Base-by-base conservation (phyloP, 345 rosid genomes). In the Euphorbia pulcherrima region DNA sequence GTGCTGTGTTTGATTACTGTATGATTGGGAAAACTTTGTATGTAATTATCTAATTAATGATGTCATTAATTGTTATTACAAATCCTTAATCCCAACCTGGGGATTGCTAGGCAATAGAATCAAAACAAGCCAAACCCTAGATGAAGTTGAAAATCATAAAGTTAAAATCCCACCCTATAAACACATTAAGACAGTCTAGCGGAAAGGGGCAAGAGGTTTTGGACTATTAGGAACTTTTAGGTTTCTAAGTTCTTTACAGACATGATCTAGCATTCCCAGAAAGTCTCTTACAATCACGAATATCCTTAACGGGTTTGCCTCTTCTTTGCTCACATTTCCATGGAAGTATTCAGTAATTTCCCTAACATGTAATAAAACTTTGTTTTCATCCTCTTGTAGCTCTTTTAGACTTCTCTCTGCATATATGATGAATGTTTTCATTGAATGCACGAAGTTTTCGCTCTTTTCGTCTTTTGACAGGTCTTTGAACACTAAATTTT, bases 271-370 rank as follows among this genome's bases (percentile, higher is more conserved):
- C 97, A 89, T 89, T 55, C 97, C 97, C 69, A 94, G 71, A 74
- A 94, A 94, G 67, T 94, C 99, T 70, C 99, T 94, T 20, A 91
- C 99, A 66, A 94, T 94, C 87, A 94, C 96, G 64, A 94, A 91
- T 27, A 94, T 94, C 68, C 90, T 74, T 6, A 94, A 86, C 13
- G 96, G 97, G 59, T 87, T 94, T 59, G 86, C 80, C 67, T 94
- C 99, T 56, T 92, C 92, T 77, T 89, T 93, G 82, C 86, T 85
- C 74, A 82, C 85, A 67, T 89, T 79, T 59, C 99, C 99, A 67
- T 94, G 99, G 60, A 94, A 94, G 66, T 94, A 94, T 84, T 94
- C 99, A 0, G 96, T 85, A 5, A 91, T 84, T 75, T 85, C 92
- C 61, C 90, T 82, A 9, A 89, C 97, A 23, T 84, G 84, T 35